These are phyloP conservation scores for Aspergillus steynii DNA, from an alignment of 495 filamentous ascomycete genomes.

Conservation along the genomic window DNA sequence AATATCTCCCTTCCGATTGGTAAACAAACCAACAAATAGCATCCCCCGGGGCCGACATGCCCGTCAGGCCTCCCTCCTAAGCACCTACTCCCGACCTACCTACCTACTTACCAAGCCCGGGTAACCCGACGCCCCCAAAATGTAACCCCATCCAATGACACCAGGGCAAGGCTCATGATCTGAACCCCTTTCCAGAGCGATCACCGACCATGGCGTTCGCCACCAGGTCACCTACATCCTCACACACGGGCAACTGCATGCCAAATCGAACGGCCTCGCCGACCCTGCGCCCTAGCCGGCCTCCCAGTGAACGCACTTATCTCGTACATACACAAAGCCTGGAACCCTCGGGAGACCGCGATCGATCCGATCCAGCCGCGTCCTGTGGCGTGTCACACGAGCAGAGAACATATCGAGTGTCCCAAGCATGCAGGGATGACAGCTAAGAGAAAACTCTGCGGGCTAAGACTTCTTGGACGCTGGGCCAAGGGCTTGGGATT, in stretches of 20 bases:
- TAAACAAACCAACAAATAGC: neutral
- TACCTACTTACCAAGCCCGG: neutral
- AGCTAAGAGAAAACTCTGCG: neutral
- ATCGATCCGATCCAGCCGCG: neutral
- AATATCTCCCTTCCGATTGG: neutral
- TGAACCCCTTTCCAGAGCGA: neutral
- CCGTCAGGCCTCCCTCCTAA: neutral
- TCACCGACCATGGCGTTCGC: neutral
- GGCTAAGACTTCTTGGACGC: neutral
- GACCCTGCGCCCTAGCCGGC: neutral
- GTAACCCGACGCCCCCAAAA: neutral
- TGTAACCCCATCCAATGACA: neutral
- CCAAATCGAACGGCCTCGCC: too few species aligned
- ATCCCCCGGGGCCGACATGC: neutral
- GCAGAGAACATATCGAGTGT: neutral
- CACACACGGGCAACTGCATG: too few species aligned
- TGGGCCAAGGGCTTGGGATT: neutral
- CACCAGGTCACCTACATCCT: too few species aligned
- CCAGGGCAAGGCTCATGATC: neutral
- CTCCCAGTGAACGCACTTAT: neutral
- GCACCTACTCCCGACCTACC: neutral
- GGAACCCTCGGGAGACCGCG: too few species aligned
- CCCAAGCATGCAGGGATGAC: neutral
- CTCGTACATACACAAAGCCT: too few species aligned
- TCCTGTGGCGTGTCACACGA: neutral